A percentile compares a stretch with the other conserved stretches of the same genome.
Conservation (phyloP, 1,139 yeast genomes). For the Saccharomyces hybrid region DNA sequence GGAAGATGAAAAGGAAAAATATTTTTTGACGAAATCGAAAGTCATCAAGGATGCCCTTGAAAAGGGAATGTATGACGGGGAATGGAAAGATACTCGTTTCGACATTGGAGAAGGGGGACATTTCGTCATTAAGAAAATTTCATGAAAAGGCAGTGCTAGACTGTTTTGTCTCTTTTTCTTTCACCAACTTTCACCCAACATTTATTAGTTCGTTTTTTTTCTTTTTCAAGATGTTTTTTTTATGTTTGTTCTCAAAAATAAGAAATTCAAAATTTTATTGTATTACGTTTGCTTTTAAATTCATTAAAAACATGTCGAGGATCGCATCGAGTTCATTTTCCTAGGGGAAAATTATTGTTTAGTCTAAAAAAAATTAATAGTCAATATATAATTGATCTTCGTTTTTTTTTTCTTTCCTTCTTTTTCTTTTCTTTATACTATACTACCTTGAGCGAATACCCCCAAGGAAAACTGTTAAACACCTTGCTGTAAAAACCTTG, state of each 20-base stretch:
- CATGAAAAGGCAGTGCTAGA: neutral
- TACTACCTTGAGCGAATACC: too few relatives aligned
- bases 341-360: neutral
- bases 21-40: conserved; percentile 32
- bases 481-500: neutral
- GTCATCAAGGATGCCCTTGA: conserved; percentile 33
- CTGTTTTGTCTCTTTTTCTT: neutral
- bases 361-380: neutral
- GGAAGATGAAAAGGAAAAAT: conserved; percentile 24
- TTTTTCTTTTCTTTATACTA: too few relatives aligned
- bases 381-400: neutral
- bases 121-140: conserved; percentile 14
- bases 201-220: neutral
- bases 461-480: too few relatives aligned
- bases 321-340: neutral
- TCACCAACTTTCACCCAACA: neutral
- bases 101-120: conserved; percentile 32
- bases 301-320: neutral
- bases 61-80: conserved; percentile 29
- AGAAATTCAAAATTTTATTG: neutral
- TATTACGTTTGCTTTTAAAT: neutral
- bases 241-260: neutral
- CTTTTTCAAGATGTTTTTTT: neutral
- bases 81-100: conserved; percentile 29
- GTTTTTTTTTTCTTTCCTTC: neutral